phyloP scores from a whole-genome alignment of 306 rosid genomes.

The Prunus armeniaca region DNA sequence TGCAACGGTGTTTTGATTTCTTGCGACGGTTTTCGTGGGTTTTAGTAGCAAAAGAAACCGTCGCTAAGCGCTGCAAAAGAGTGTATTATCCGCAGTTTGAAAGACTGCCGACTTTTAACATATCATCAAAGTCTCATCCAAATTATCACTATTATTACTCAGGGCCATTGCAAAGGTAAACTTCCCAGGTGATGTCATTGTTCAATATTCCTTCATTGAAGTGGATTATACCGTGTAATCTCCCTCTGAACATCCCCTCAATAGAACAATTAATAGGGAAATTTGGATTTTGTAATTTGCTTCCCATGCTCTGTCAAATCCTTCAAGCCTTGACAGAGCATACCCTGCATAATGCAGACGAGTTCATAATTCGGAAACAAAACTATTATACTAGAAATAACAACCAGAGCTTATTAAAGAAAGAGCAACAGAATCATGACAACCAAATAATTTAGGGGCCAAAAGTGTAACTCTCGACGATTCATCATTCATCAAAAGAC shows the following conservation, averaged over 20 bases:
- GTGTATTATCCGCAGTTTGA: no score
- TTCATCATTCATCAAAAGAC: background rate
- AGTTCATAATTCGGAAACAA: background rate
- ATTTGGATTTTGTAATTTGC: conserved; percentile 46
- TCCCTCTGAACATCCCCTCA: conserved; percentile 81
- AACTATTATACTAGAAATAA: background rate
- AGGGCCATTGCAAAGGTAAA: conserved; percentile 28
- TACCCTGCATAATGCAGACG: conserved; percentile 44
- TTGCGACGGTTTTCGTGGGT: no score
- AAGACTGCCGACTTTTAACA: no score
- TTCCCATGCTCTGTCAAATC: conserved; percentile 56
- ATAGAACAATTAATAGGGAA: conserved; percentile 50
- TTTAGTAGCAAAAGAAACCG: no score
- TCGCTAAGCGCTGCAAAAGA: no score
- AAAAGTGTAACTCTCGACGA: background rate
- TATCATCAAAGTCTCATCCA: background rate
- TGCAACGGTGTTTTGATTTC: no score
- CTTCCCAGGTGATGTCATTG: conserved; percentile 28
- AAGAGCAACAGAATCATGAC: background rate
- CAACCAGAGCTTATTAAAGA: background rate
- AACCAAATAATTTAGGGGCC: background rate
- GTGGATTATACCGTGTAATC: conserved; percentile 83
- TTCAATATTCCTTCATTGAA: conserved; percentile 40
- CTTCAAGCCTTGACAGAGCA: conserved; percentile 77
- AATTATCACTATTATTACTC: no score